Percentiles rank a stretch among this genome's conserved stretches.
Conservation (phyloP, 2,329 filamentous ascomycete genomes). For the Lecanosticta acicola region DNA sequence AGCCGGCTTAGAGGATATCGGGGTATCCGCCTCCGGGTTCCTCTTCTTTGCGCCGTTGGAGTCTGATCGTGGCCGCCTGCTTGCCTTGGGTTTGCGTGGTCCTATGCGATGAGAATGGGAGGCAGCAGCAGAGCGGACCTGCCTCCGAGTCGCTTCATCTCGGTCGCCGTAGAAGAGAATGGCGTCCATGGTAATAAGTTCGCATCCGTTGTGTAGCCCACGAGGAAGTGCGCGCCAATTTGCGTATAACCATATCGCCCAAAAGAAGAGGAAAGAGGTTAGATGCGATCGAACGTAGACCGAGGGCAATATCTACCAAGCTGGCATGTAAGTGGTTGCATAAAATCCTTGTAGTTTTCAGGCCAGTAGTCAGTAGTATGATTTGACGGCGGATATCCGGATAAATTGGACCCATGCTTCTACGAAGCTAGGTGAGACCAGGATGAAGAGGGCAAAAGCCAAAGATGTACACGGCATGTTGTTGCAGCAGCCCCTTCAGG, state of each 20-base stretch:
- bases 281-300: neutral
- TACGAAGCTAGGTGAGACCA: no score
- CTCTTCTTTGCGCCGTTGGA: neutral
- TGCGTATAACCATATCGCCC: neutral
- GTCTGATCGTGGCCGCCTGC: neutral
- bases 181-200: conserved; percentile 17
- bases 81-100: conserved; percentile 19
- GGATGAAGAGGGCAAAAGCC: neutral
- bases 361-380: neutral
- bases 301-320: neutral
- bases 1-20: neutral
- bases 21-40: neutral
- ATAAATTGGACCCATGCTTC: no score
- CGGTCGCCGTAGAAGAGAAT: conserved; percentile 22
- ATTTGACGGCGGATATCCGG: neutral
- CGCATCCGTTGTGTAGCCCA: no score
- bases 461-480: no score
- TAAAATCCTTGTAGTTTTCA: neutral
- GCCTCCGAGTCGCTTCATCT: conserved; percentile 18
- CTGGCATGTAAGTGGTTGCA: neutral
- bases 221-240: no score
- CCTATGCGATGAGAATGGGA: conserved; percentile 20
- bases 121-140: conserved; percentile 20
- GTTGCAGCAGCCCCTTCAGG: neutral
- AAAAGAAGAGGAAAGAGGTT: neutral